Base-by-base conservation (phyloP, 1,139 yeast species). In the Tardiomyces digboiensis region DNA sequence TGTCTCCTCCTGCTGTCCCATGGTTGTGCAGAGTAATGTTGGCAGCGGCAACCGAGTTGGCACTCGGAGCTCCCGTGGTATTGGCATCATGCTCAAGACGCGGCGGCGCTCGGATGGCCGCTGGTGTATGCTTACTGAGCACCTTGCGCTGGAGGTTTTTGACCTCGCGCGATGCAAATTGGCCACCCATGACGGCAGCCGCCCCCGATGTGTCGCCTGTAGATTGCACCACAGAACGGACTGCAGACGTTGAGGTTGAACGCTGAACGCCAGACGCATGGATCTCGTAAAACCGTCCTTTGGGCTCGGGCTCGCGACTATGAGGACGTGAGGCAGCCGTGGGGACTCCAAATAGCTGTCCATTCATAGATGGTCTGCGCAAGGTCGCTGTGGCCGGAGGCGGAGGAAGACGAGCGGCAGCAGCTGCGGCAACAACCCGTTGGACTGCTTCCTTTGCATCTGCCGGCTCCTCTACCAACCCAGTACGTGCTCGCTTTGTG, bases 191-290 rank as follows among this genome's bases (percentile, higher is more conserved):
- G 2, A 87, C 86, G 0, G 84, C 88, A 43, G 82, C 66, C 0
- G 91, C 91, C 40, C 71, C 63, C n/a, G 65, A 61, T 7, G 73
- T 69, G 46, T 72, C 77, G 47, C 66, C 71, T 41, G 66, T 49
- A 14, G 60, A 52, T 20, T 55, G 52, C 13, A 59, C 56, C 41
- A 60, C 55, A 1, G 71, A 63, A 21, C 55, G 49, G 13, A 55
- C 53, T 7, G 66, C 62, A 43, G 78, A 67, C 2, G 72, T 66
- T 45, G 60, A 61, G 2, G 81, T 78, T 2, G 84, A 81, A 36
- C 82, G 82, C 52, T 78, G 77, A 51, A 79, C 80, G 1, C 95
- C 95, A 2, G 93, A 82, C 2, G 95, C 95, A 26, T 81, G 81
- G 39, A 82, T 80, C 52, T 84, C 94, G 49, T 67, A 73, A 50